Conservation (phyloP, 2,329 filamentous ascomycete species). For the Didymellaceae sp. region DNA sequence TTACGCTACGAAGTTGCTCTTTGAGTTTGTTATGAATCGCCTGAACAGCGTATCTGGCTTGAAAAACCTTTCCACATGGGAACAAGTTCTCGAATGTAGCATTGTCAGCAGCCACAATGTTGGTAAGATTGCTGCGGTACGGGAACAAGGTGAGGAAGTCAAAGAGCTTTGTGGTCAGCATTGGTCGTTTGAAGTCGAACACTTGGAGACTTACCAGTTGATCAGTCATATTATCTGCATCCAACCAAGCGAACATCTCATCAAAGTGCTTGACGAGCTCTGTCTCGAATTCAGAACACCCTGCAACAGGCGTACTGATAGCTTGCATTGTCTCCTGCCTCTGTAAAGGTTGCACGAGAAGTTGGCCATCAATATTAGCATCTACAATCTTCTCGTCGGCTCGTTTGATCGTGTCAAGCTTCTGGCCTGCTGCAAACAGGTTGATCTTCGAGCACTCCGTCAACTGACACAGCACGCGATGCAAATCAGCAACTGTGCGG, state of each 20-base stretch:
- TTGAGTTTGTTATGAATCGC: slow-evolving; percentile 40
- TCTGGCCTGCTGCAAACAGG: slow-evolving; percentile 72
- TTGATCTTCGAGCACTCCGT: slow-evolving; percentile 80
- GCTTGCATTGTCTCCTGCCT: slow-evolving; percentile 36
- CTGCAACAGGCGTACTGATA: slow-evolving; percentile 20
- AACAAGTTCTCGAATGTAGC: slow-evolving; percentile 37
- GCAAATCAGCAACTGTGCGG: slow-evolving; percentile 74
- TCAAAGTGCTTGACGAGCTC: slow-evolving; percentile 84
- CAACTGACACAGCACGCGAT: slow-evolving; percentile 69
- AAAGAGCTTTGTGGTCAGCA: slow-evolving; percentile 38
- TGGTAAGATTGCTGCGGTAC: slow-evolving; percentile 36
- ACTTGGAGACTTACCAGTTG: slow-evolving; percentile 25
- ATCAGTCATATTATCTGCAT: slow-evolving; percentile 66
- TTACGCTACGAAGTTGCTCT: slow-evolving; percentile 41
- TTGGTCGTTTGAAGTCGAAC: not conserved
- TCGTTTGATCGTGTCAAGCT: slow-evolving; percentile 66
- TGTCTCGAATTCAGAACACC: slow-evolving; percentile 67
- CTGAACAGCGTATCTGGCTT: slow-evolving; percentile 43
- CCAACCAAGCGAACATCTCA: slow-evolving; percentile 81
- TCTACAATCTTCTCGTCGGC: slow-evolving; percentile 68
- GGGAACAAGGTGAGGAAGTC: slow-evolving; percentile 45
- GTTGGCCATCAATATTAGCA: slow-evolving; percentile 31
- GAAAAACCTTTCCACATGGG: slow-evolving; percentile 44
- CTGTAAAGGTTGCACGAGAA: slow-evolving; percentile 42
- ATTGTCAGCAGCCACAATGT: slow-evolving; percentile 33